A percentile compares a stretch with the other conserved stretches of the same genome.
These are phyloP conservation scores for Asterochloris erici DNA, from an alignment of 139 green algal species.

Conservation along the genomic window DNA sequence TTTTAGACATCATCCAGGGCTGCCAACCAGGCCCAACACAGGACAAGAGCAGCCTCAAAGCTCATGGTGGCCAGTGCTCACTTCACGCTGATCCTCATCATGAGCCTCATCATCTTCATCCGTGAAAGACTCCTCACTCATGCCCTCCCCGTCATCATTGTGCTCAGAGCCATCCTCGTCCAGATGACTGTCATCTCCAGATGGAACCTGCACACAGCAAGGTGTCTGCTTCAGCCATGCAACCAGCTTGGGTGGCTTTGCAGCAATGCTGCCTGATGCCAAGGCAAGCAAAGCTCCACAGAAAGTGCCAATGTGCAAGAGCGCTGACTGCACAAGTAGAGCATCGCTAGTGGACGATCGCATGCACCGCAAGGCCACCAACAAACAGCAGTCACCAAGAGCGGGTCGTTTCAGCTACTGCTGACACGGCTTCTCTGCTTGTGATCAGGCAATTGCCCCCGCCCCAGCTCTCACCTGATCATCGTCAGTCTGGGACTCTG, in stretches of 20 bases:
- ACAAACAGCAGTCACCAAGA: too few relatives aligned
- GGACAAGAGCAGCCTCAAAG: not conserved
- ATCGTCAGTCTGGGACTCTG: slow-evolving; percentile 2
- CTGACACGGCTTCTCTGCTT: too few relatives aligned
- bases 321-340: too few relatives aligned
- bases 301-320: too few relatives aligned
- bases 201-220: not conserved
- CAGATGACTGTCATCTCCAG: slow-evolving; percentile 21
- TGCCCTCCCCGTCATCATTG: slow-evolving; percentile 32
- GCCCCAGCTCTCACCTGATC: not conserved
- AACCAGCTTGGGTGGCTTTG: not conserved
- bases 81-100: slow-evolving; percentile 1
- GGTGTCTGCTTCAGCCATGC: not conserved
- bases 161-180: slow-evolving; percentile 36
- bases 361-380: too few relatives aligned
- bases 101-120: slow-evolving; percentile 28
- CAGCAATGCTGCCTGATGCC: too few relatives aligned
- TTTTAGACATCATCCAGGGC: too few relatives aligned
- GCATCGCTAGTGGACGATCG: too few relatives aligned
- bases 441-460: not conserved
- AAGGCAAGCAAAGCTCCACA: too few relatives aligned
- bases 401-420: too few relatives aligned
- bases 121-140: slow-evolving; percentile 19
- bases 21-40: too few relatives aligned
- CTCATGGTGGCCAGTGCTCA: slow-evolving; percentile 2